Base-by-base conservation (phyloP, 2,329 filamentous ascomycete species). In the Fusarium napiforme region DNA sequence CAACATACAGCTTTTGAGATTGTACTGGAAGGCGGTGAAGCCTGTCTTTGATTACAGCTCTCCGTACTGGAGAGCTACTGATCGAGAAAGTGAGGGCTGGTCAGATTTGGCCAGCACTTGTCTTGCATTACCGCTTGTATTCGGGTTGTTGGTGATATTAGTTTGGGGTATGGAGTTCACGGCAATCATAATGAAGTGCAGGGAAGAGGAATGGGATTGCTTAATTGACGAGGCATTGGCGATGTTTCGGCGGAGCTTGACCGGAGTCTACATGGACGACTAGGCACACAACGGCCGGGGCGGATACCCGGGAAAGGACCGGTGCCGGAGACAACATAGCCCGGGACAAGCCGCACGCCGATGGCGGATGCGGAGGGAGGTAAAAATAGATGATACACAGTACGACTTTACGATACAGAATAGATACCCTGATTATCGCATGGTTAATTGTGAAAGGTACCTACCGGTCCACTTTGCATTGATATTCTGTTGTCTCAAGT, bases 41-140 rank as follows among this genome's bases (percentile, higher is more conserved):
- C 84, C 84, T 5, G 82, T 85, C 18, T 83, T 86, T 64, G 75
- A 84, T 73, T 69, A 73, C 12, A 71, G 78, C 5, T 85, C 84
- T 34, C 75, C 79, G 37, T 77, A 82, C 60, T 82, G 83, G 81
- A 61, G 72, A 60, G 70, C 77, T 42, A 72, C 77, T 32, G 70
- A 67, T 21, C 76, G 63, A 39, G 60, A 76, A 26, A 64, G 78
- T 47, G 60, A 68, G 37, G 78, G 75, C 4, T 68, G 77, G 67
- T 53, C 59, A 49, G 79, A 82, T 53, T 72, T 66, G 39, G 56
- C 75, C 19, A 66, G 76, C 30, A 61, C 81, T 28, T 63, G 75
- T 37, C 62, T 82, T 53, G 75, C 81, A 37, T 43, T 75, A 10
- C 81, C 81, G 15, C 73, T 72, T 40, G 70, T 72, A 26, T 64